A percentile compares a stretch with the other conserved stretches of the same genome.
phyloP scores from a whole-genome alignment of 257 asterid species.

The Anisodus tanguticus region DNA sequence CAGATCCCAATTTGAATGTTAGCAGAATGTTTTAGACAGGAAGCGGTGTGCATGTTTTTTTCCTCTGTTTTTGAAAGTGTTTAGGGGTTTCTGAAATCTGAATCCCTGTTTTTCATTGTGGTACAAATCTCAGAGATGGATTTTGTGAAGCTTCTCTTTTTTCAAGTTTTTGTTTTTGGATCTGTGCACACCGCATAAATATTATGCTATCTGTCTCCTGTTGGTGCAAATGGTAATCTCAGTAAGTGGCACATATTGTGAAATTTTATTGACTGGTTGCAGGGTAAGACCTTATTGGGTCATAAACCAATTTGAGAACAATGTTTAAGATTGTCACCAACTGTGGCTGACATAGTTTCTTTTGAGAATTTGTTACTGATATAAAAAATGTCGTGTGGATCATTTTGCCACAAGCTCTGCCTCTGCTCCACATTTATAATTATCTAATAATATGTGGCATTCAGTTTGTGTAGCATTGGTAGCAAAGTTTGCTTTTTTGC shows the following conservation, averaged over 20 bases:
- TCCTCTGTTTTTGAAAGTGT: background rate
- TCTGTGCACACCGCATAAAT: background rate
- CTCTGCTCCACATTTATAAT: constrained; percentile 10
- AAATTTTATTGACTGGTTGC: constrained; percentile 2
- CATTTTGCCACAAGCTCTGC: background rate
- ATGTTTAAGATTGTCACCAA: background rate
- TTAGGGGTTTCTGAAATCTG: constrained; percentile 8
- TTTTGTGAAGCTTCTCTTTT: background rate
- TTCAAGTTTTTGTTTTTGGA: background rate
- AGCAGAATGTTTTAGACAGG: constrained; percentile 16
- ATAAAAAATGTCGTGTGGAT: background rate
- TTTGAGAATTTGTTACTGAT: constrained; percentile 22
- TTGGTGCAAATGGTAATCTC: constrained; percentile 24
- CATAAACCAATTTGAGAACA: constrained; percentile 14
- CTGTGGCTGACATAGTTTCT: constrained; percentile 7
- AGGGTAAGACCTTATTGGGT: constrained; percentile 5
- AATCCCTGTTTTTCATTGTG: constrained; percentile 4
- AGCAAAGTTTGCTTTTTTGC: background rate
- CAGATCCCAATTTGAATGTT: constrained; percentile 13
- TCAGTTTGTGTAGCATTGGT: constrained; percentile 15
- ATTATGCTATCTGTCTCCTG: background rate
- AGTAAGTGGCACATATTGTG: background rate
- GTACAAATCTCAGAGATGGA: background rate
- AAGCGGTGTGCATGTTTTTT: background rate
- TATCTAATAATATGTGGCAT: constrained; percentile 1